Evolutionary conservation across 2,329 filamentous ascomycete genomes (phyloP), one percentile per base, ranked within the genome.

Genomic region (Alternaria consortialis): DNA sequence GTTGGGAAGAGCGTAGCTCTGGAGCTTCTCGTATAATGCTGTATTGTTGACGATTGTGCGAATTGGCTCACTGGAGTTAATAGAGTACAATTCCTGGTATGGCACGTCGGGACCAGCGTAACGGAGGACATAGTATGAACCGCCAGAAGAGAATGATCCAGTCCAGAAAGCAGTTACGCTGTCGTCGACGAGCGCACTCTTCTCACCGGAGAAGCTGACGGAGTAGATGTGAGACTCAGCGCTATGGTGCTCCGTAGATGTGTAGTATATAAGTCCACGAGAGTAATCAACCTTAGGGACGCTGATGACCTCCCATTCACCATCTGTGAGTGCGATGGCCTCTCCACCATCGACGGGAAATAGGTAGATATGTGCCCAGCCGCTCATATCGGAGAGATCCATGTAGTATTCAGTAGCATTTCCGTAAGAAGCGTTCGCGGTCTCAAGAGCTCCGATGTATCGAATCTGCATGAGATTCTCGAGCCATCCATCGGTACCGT

Each of bases 151-250:
- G 77, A 91, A 91, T 1, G 87, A 89, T 0, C 88, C 89, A 5
- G 82, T 82, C 84, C 87, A 91, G 68, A 84, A 85, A 0, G 84
- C 89, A 0, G 87, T 77, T 0, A 85, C 79, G 0, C 78, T 82
- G 55, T 89, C 86, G 54, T 91, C 86, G 5, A 91, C 89, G 0
- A 91, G 83, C 0, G 88, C 77, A 7, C 82, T 87, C 44, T 86
- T 84, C 63, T 85, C 78, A 9, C 81, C 79, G 0, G 82, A 85
- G 68, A 87, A 88, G 0, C 85, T 88, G 11, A 91, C 86, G 2
- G 86, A 89, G 80, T 90, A 91, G 5, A 91, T 68, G 66, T 91
- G 89, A 2, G 86, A 83, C 72, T 91, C 88, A 0, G 88, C 90
- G 61, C 85, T 87, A 79, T 91, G 87, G 43, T 82, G 83, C 68